Evolutionary conservation across 345 rosid species (phyloP), one percentile per base, ranked within the genome.

Genomic region (Gossypium anomalum): DNA sequence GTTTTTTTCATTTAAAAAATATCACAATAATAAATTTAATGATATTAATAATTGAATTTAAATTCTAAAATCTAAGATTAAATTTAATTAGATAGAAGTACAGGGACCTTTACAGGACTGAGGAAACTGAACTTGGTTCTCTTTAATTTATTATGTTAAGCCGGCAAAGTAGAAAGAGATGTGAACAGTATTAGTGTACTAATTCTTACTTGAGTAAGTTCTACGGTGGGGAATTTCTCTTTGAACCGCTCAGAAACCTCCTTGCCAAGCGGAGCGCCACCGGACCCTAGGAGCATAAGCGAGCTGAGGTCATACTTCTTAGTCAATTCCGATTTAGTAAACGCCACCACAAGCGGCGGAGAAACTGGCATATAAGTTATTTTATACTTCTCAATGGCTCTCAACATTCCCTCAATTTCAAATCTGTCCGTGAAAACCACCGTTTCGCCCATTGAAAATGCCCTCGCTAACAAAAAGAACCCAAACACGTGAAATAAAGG

Each of bases 261-360:
- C 87, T 86, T 89, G 3, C 93, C 91, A 0, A 94, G 82, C 17
- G 98, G 93, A 9, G 98, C 97, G 2, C 97, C 98, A 15, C 97
- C 97, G 70, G 88, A 75, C 2, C 87, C 91, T 8, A 94, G 77
- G 29, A 70, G 2, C 81, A 25, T 73, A n/a, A 94, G 83, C 25
- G 97, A 94, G 72, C 88, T 79, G 51, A 94, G 75, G 75, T 92
- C 91, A 27, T 87, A 90, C 80, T 84, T 88, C 2, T 72, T 79
- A 16, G 94, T 86, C 66, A 89, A 57, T 61, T 90, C 94, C 62
- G 90, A 92, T 76, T 89, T 94, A 45, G 79, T 76, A 56, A 94
- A 73, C 70, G 90, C 80, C 81, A 94, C 89, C 1, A 94, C 75
- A 60, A 92, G 76, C 56, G 97, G 95, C 43, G 97, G 98, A 7